A percentile compares a stretch with the other conserved stretches of the same genome.
These are phyloP conservation scores for Mucor piriformis DNA, from an alignment of 371 early-diverging fungal genomes.

Conservation along the genomic window DNA sequence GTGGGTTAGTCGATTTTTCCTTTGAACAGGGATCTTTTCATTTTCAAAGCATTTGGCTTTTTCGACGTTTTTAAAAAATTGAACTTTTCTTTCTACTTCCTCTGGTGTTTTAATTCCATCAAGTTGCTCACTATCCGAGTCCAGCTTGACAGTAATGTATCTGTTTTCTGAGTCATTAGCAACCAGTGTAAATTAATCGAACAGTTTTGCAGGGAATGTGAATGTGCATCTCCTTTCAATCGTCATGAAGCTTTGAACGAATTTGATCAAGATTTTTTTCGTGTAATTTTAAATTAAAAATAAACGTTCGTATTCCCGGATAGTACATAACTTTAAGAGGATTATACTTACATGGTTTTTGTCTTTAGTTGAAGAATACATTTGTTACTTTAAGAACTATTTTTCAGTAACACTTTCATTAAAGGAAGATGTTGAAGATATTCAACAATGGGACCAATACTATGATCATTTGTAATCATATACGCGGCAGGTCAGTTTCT, in stretches of 20 bases:
- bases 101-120: neutral
- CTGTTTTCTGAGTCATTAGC: neutral
- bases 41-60: constrained; percentile 6
- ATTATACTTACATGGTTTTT: too few relatives aligned
- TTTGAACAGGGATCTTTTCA: neutral
- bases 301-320: too few relatives aligned
- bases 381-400: too few relatives aligned
- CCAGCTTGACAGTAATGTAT: neutral
- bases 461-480: too few relatives aligned
- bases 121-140: neutral
- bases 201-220: neutral
- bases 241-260: neutral
- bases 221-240: neutral
- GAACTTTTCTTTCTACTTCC: constrained; percentile 7
- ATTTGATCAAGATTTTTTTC: neutral
- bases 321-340: too few relatives aligned
- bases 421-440: too few relatives aligned
- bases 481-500: too few relatives aligned
- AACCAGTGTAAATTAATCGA: neutral
- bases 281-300: too few relatives aligned
- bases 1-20: neutral
- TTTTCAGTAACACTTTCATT: too few relatives aligned
- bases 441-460: too few relatives aligned
- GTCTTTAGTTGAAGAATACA: too few relatives aligned
- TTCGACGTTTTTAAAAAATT: constrained; percentile 3